Conservation (phyloP, 306 rosid genomes). For the Psophocarpus tetragonolobus region DNA sequence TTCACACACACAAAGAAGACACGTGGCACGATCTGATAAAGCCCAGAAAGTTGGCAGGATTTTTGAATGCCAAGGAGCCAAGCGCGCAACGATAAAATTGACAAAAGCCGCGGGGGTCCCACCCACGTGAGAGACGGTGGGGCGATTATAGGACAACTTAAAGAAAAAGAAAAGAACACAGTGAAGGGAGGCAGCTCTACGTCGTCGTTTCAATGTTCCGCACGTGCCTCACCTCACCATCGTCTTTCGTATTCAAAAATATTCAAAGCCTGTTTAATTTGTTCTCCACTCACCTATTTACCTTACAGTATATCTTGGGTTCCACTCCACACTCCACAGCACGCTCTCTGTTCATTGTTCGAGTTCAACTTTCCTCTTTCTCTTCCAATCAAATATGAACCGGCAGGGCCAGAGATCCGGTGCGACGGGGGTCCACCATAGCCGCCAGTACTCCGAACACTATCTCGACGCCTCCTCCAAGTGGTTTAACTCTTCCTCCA, state of each 20-base stretch:
- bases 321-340: neutral
- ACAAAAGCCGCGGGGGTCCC: slow-evolving; percentile 25
- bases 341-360: neutral
- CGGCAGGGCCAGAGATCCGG: slow-evolving; percentile 81
- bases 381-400: slow-evolving; percentile 51
- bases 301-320: slow-evolving; percentile 17
- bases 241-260: slow-evolving; percentile 20
- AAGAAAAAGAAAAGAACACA: slow-evolving; percentile 20
- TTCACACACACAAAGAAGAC: neutral
- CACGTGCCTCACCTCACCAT: slow-evolving; percentile 20
- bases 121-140: slow-evolving; percentile 52
- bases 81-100: slow-evolving; percentile 56
- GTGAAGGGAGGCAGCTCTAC: slow-evolving; percentile 31
- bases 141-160: slow-evolving; percentile 27
- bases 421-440: slow-evolving; percentile 62
- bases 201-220: slow-evolving; percentile 46
- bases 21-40: slow-evolving; percentile 34
- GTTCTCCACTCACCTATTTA: neutral
- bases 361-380: neutral
- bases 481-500: slow-evolving; percentile 70
- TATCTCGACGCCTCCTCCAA: slow-evolving; percentile 40
- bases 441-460: slow-evolving; percentile 72
- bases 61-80: slow-evolving; percentile 59
- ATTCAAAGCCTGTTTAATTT: slow-evolving; percentile 3
- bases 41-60: slow-evolving; percentile 15